Percentiles rank a stretch among this genome's conserved stretches.
phyloP scores from a whole-genome alignment of 345 rosid species.

The Lepidium sativum region DNA sequence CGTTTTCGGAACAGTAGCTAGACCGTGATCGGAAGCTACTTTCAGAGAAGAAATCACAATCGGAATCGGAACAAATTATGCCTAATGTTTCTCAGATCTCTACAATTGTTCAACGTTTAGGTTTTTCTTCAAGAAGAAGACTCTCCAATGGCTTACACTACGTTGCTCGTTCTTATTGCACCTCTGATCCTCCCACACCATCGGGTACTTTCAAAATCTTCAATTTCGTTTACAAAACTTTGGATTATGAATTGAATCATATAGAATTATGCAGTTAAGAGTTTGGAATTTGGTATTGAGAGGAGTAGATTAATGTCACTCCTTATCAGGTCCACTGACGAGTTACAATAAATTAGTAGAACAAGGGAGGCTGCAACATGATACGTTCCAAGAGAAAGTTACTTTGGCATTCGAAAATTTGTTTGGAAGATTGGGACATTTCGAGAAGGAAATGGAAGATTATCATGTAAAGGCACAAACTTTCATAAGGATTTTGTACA shows the following conservation, averaged over 20 bases:
- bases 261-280: not conserved
- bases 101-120: constrained; percentile 10
- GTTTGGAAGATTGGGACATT: constrained; percentile 65
- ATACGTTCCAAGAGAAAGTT: constrained; percentile 66
- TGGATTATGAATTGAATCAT: not conserved
- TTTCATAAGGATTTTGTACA: not conserved
- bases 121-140: constrained; percentile 6
- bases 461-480: constrained; percentile 44
- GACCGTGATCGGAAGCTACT: constrained; percentile 3
- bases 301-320: not conserved
- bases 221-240: not conserved
- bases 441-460: constrained; percentile 76
- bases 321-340: constrained; percentile 39
- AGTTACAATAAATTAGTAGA: constrained; percentile 53
- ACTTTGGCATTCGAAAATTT: constrained; percentile 59
- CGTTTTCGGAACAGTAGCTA: not conserved
- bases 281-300: not conserved
- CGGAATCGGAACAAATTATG: constrained; percentile 17
- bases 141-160: constrained; percentile 4
- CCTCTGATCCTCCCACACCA: constrained; percentile 30
- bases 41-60: not conserved
- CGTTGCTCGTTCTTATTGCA: constrained; percentile 30
- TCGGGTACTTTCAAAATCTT: constrained; percentile 26
- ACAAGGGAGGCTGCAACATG: constrained; percentile 68
- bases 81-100: constrained; percentile 30